Base-by-base conservation (phyloP, 108 stramenopile genomes). In the Chaetoceros muelleri region DNA sequence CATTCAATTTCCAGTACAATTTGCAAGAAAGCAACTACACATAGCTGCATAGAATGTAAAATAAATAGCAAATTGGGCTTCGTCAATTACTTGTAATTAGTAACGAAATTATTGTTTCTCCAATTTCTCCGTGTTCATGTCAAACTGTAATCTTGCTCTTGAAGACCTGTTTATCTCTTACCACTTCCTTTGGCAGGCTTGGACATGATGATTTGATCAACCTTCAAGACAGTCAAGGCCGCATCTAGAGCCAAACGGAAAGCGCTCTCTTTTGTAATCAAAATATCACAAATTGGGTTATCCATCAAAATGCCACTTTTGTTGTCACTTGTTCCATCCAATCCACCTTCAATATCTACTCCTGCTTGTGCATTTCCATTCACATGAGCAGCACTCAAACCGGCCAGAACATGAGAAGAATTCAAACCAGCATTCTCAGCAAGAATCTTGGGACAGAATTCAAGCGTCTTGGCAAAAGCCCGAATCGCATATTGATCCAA, bases 151-250 rank as follows among this genome's bases (percentile, higher is more conserved):
- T n/a, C n/a, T n/a, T n/a, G n/a, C n/a, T n/a, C n/a, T n/a, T n/a
- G n/a, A n/a, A n/a, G n/a, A n/a, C n/a, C n/a, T 40, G 34, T 40
- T 40, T 40, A 52, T 26, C 3, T 30, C 17, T 17, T 28, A 45
- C 48, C 3, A 51, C 25, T 34, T 22, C 95, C 96, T 25, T 96
- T 96, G 21, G 95, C 91, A 44, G 78, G 95, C 67, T 97, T 99
- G 64, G 82, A 75, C 98, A 99, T 99, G 79, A 99, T 97, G 67
- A 99, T 97, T 70, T 97, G 96, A 76, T 99, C 97, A 16, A 98
- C 90, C 62, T 85, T 82, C 44, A 99, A 74, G 30, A 99, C 91
- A 7, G 98, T 99, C 47, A 94, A 72, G 1, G 95, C 93, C 3
- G 95, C 96, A 69, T 99, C 98, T 44, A 96, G 75, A 27, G 96